Conservation (phyloP, 192 early-diverging fungal species). For the Spizellomyces punctatus region DNA sequence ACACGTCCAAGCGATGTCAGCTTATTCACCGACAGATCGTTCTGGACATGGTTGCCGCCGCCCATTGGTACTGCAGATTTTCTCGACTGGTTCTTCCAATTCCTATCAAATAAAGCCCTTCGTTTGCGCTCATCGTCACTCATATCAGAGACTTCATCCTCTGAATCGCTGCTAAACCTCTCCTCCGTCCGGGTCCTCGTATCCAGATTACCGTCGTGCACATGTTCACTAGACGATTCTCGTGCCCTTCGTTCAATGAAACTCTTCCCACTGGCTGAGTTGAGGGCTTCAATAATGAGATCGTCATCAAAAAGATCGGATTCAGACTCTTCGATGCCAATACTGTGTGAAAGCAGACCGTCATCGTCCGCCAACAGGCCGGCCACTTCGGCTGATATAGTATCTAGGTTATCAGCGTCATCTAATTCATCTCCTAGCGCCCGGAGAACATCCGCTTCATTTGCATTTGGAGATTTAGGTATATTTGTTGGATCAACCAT, state of each 20-base stretch:
- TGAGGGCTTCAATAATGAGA: slow-evolving; percentile 43
- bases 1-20: slow-evolving; percentile 35
- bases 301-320: slow-evolving; percentile 41
- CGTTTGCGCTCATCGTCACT: no score
- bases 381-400: neutral
- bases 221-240: neutral
- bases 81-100: no score
- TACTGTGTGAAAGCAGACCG: neutral
- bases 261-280: slow-evolving; percentile 13
- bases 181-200: no score
- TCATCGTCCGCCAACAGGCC: slow-evolving; percentile 7
- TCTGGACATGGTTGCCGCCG: no score
- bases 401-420: no score
- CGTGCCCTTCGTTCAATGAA: neutral
- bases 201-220: no score
- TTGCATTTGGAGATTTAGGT: neutral
- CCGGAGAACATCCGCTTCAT: neutral
- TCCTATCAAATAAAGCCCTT: no score
- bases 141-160: no score
- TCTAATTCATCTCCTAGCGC: slow-evolving; percentile 3
- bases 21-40: no score
- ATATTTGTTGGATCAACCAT: neutral
- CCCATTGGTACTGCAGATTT: no score
- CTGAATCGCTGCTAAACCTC: no score
- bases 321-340: slow-evolving; percentile 1